These are phyloP conservation scores for Amanita pallidorosea DNA, from an alignment of 768 basidiomycete species.

Conservation along the genomic window DNA sequence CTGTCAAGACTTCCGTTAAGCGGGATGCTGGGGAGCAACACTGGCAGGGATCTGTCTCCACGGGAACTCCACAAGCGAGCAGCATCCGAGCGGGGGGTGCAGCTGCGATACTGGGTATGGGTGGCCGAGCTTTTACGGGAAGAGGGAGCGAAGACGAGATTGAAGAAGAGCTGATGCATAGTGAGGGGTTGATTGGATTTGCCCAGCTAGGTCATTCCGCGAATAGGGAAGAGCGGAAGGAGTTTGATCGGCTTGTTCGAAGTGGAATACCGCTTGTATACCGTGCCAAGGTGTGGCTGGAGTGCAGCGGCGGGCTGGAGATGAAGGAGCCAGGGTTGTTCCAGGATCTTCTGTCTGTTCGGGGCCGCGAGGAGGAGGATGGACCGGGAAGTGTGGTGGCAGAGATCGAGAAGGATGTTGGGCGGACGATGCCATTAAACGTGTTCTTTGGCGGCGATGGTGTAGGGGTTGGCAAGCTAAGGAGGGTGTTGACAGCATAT, in stretches of 20 bases:
- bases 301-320: conserved; percentile 90
- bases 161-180: conserved; percentile 63
- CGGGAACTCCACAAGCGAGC: conserved; percentile 3
- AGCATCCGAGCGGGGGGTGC: conserved; percentile 28
- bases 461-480: conserved; percentile 83
- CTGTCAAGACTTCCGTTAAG: conserved; percentile 16
- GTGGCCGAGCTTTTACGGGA: conserved; percentile 19
- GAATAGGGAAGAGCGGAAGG: conserved; percentile 67
- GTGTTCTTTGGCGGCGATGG: conserved; percentile 98
- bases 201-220: conserved; percentile 77
- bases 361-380: conserved; percentile 20
- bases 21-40: conserved; percentile 5
- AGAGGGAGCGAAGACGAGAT: conserved; percentile 47
- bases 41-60: neutral
- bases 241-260: conserved; percentile 73
- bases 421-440: conserved; percentile 86
- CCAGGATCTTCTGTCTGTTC: conserved; percentile 56
- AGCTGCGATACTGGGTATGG: conserved; percentile 56
- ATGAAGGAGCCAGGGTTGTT: conserved; percentile 89
- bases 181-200: conserved; percentile 82
- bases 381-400: conserved; percentile 37
- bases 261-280: conserved; percentile 82
- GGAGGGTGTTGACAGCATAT: conserved; percentile 85
- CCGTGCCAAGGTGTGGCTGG: conserved; percentile 84
- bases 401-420: conserved; percentile 97